Percentiles rank a stretch among this genome's conserved stretches.
These are phyloP conservation scores for Sorghum bicolor DNA, from an alignment of 176 grass and related monocot genomes.

Conservation along the genomic window DNA sequence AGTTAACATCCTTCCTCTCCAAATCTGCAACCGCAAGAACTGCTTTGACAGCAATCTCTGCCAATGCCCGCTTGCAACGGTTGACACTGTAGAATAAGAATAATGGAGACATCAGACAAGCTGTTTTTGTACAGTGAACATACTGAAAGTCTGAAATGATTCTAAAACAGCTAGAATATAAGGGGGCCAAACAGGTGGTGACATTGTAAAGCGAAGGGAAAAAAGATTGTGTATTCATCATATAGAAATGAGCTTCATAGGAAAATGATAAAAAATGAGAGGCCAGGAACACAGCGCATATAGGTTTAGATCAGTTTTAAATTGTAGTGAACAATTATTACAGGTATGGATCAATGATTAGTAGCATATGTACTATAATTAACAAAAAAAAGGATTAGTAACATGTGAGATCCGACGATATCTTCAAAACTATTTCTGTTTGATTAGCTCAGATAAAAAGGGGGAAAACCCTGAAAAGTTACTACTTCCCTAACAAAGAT, in stretches of 20 bases:
- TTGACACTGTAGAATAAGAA: slow-evolving; percentile 61
- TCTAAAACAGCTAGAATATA: neutral
- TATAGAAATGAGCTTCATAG: neutral
- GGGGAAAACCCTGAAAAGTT: neutral
- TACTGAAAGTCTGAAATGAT: neutral
- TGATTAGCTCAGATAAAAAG: neutral
- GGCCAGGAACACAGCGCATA: neutral
- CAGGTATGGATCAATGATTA: neutral
- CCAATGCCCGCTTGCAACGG: slow-evolving; percentile 73
- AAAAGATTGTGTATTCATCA: neutral
- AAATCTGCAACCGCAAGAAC: slow-evolving; percentile 95
- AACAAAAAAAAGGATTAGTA: neutral
- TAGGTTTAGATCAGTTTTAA: neutral
- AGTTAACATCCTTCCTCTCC: slow-evolving; percentile 97
- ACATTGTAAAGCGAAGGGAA: neutral
- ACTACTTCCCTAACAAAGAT: neutral
- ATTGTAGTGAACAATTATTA: neutral
- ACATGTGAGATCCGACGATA: neutral
- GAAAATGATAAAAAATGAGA: neutral
- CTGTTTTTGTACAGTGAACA: neutral
- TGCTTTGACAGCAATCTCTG: slow-evolving; percentile 91
- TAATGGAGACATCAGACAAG: slow-evolving; percentile 1
- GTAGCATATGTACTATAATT: neutral
- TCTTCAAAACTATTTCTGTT: neutral
- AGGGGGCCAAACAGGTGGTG: no score